phyloP scores from a whole-genome alignment of 768 basidiomycete species.

The Mycena latifolia region DNA sequence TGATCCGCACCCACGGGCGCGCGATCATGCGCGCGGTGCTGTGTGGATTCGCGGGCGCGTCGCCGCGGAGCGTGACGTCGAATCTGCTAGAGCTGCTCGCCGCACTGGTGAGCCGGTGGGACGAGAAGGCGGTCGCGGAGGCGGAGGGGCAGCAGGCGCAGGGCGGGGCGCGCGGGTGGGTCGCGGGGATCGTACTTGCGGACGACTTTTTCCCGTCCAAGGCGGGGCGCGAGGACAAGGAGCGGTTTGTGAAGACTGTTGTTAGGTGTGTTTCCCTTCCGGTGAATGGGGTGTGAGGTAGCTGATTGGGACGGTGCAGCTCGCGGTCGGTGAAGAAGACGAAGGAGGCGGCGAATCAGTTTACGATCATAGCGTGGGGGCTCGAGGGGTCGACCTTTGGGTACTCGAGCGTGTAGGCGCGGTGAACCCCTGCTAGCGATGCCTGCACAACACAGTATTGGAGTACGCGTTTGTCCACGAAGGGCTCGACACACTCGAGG shows the following conservation, averaged over 20 bases:
- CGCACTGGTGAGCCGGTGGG: conserved; percentile 69
- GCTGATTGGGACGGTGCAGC: conserved; percentile 17
- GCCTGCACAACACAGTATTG: too few species aligned
- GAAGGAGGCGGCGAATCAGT: conserved; percentile 75
- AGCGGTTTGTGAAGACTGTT: conserved; percentile 80
- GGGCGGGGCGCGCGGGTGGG: conserved; percentile 69
- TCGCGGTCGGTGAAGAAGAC: conserved; percentile 54
- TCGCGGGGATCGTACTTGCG: conserved; percentile 79
- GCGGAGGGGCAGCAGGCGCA: conserved; percentile 39
- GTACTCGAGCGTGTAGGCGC: conserved; percentile 59
- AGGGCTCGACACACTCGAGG: too few species aligned
- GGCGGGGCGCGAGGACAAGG: conserved; percentile 81
- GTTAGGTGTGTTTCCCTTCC: conserved; percentile 61
- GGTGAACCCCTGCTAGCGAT: too few species aligned
- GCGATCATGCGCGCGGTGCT: conserved; percentile 80
- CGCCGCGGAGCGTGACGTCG: conserved; percentile 84
- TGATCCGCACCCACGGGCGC: conserved; percentile 69
- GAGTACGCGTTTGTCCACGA: too few species aligned
- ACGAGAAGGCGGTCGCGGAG: conserved; percentile 57
- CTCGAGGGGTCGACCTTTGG: conserved; percentile 76
- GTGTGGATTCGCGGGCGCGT: conserved; percentile 84
- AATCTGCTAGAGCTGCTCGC: conserved; percentile 89
- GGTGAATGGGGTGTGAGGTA: neutral
- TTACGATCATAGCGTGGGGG: conserved; percentile 72
- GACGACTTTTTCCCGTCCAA: conserved; percentile 80